A percentile compares a stretch with the other conserved stretches of the same genome.
Evolutionary conservation across 139 green algal genomes (phyloP).

Genomic region (Chlamydomonas asymmetrica): DNA sequence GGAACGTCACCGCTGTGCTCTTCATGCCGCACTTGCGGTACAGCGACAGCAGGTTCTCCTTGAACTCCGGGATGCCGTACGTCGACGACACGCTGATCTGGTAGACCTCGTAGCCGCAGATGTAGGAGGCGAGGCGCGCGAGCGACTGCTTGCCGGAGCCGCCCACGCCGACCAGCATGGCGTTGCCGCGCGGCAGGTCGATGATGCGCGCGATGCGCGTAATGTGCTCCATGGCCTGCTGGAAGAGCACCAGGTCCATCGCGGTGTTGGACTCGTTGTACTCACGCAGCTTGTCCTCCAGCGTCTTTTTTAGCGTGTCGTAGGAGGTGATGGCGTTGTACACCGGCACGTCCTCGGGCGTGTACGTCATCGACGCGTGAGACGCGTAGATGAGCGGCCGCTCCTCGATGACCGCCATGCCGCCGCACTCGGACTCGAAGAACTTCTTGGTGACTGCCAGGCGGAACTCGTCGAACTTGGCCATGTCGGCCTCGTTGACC

Average conservation of each 20-base stretch:
- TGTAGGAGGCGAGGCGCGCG: conserved; percentile 74
- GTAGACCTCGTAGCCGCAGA: conserved; percentile 83
- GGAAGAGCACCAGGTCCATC: conserved; percentile 89
- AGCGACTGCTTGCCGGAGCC: conserved; percentile 81
- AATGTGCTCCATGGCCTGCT: conserved; percentile 81
- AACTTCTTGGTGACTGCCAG: conserved; percentile 66
- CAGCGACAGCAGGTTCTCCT: conserved; percentile 79
- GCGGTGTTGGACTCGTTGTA: conserved; percentile 89
- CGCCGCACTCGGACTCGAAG: conserved; percentile 66
- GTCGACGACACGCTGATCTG: conserved; percentile 77
- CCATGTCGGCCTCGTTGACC: conserved; percentile 75
- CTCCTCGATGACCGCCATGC: conserved; percentile 64
- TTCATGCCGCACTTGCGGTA: conserved; percentile 80
- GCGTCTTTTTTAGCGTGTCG: conserved; percentile 60
- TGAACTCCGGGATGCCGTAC: conserved; percentile 85
- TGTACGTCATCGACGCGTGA: conserved; percentile 25
- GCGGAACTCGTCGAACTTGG: conserved; percentile 76
- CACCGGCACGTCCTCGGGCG: conserved; percentile 41
- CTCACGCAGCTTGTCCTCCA: conserved; percentile 83
- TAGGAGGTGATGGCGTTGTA: conserved; percentile 53
- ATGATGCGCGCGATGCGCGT: conserved; percentile 83
- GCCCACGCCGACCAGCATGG: conserved; percentile 86
- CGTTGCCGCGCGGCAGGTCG: conserved; percentile 78
- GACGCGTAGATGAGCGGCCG: conserved; percentile 67
- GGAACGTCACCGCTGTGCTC: conserved; percentile 70